phyloP scores from a whole-genome alignment of 1,139 yeast species.

The Yamadazyma trypodendri region DNA sequence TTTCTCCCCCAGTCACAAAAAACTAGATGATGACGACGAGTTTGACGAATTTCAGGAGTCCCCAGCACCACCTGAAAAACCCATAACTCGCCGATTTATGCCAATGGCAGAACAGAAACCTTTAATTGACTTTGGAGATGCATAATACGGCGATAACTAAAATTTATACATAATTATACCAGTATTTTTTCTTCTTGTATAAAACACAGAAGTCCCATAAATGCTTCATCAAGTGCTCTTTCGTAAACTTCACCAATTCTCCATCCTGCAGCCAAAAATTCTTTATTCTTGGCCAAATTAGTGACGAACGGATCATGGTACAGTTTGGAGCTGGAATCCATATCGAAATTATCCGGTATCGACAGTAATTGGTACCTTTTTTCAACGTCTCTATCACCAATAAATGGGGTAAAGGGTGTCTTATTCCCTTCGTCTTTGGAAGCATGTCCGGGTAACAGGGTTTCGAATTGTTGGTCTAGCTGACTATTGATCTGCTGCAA shows the following conservation, averaged over 20 bases:
- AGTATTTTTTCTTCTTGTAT: conserved; percentile 62
- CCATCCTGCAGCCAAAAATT: conserved; percentile 86
- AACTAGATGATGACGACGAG: conserved; percentile 14
- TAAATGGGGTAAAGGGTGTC: conserved; percentile 89
- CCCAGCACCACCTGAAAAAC: conserved; percentile 10
- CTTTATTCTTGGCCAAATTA: conserved; percentile 60
- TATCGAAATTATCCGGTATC: conserved; percentile 28
- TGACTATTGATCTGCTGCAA: conserved; percentile 60
- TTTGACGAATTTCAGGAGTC: conserved; percentile 21
- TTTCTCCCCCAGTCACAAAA: conserved; percentile 1
- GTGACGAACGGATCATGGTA: conserved; percentile 48
- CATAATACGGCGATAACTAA: not conserved
- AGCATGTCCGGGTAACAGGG: conserved; percentile 25
- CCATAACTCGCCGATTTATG: conserved; percentile 13
- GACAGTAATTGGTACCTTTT: conserved; percentile 35
- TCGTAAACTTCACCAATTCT: conserved; percentile 66
- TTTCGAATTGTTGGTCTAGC: conserved; percentile 43
- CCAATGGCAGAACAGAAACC: conserved; percentile 17
- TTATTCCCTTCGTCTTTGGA: conserved; percentile 22
- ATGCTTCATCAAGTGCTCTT: conserved; percentile 83
- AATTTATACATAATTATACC: not conserved
- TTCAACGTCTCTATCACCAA: conserved; percentile 73
- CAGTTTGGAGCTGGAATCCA: conserved; percentile 48
- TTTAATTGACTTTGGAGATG: conserved; percentile 11
- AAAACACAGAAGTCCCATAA: conserved; percentile 82